Evolutionary conservation across 176 grass and related monocot genomes (phyloP).

Genomic region (Carex pumila): DNA sequence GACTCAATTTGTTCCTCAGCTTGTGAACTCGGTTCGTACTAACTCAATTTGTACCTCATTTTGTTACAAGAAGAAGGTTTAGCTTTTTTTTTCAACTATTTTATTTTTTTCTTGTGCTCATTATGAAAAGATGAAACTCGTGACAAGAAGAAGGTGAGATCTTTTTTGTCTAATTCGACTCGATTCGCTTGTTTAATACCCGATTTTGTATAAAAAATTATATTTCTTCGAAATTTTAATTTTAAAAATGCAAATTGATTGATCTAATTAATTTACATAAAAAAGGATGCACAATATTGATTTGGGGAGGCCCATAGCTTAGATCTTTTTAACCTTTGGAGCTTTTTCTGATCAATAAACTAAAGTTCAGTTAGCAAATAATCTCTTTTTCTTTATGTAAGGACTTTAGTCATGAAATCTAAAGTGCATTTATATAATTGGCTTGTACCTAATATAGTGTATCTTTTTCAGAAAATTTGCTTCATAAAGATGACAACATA

Average conservation of each 20-base stretch:
- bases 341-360: background rate
- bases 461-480: background rate
- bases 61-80: too few relatives aligned
- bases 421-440: conserved; percentile 2
- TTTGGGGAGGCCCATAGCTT: background rate
- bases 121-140: too few relatives aligned
- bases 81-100: too few relatives aligned
- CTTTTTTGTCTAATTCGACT: too few relatives aligned
- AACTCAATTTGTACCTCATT: too few relatives aligned
- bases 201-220: background rate
- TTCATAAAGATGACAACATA: background rate
- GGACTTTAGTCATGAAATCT: background rate
- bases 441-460: background rate
- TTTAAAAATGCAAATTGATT: background rate
- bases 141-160: too few relatives aligned
- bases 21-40: too few relatives aligned
- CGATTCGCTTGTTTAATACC: too few relatives aligned
- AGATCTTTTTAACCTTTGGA: background rate
- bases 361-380: background rate
- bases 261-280: background rate
- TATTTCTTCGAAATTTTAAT: background rate
- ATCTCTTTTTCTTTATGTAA: background rate
- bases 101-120: too few relatives aligned
- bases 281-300: background rate
- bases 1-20: too few relatives aligned